phyloP scores from a whole-genome alignment of 345 rosid species.

The Populus simonii region DNA sequence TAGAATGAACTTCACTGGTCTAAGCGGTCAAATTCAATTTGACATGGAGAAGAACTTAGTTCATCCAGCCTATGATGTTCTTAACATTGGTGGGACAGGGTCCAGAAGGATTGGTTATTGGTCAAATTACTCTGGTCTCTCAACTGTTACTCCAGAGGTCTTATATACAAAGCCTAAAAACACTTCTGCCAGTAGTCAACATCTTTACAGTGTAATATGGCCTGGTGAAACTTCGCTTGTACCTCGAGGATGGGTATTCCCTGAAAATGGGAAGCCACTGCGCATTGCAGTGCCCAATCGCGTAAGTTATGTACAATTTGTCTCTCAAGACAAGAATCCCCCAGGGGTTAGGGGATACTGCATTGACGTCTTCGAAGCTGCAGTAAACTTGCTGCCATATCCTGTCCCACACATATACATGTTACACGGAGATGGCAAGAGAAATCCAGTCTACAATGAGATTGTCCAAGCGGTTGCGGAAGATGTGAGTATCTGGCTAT shows the following conservation, averaged over 20 bases:
- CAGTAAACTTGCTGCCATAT: conserved; percentile 75
- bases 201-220: conserved; percentile 65
- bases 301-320: conserved; percentile 54
- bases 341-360: conserved; percentile 81
- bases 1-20: conserved; percentile 63
- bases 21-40: conserved; percentile 60
- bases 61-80: conserved; percentile 69
- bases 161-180: conserved; percentile 55
- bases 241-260: conserved; percentile 93
- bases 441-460: conserved; percentile 58
- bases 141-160: conserved; percentile 56
- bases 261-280: conserved; percentile 75
- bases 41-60: conserved; percentile 54
- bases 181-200: conserved; percentile 44
- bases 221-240: conserved; percentile 57
- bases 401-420: conserved; percentile 69
- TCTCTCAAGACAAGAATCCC: conserved; percentile 50
- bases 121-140: conserved; percentile 77
- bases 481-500: conserved; percentile 51
- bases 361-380: conserved; percentile 91
- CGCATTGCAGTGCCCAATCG: conserved; percentile 79
- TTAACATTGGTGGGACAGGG: conserved; percentile 65
- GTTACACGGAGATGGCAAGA: conserved; percentile 58
- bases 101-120: conserved; percentile 78
- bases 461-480: conserved; percentile 55